Base-by-base conservation (phyloP, 306 rosid genomes). In the Rubus parviflorus region DNA sequence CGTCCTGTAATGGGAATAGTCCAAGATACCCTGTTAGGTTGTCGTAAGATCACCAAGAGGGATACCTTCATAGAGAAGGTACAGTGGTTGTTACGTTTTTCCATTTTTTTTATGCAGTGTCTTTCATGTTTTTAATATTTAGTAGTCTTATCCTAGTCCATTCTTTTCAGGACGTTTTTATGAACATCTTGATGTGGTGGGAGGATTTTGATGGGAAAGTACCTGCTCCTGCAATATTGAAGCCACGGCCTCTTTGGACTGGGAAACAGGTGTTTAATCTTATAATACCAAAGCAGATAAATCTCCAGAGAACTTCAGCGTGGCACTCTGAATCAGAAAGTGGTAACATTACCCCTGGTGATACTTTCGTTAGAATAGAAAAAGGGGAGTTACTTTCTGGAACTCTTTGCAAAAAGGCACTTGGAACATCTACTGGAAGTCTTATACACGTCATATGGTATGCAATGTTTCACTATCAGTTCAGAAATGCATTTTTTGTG, bases 101-200 rank as follows among this genome's bases (percentile, higher is more conserved):
- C 47, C 11, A 35, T 8, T 58, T 46, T 71, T 77, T 53, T 14
- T 12, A 77, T 53, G 3, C 48, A 66, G 42, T 14, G n/a, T 30
- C 41, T 65, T 14, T 72, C 13, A 43, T 62, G 7, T 85, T 51
- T 77, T 66, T 76, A 64, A 62, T 76, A 41, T 48, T 16, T 69
- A 42, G 64, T 78, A 79, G 66, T 71, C 79, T 89, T 52, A 86
- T 63, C 22, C 20, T 70, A 7, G 48, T 3, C 68, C 23, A 53
- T 73, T 49, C 66, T 75, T 80, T 84, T 70, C 88, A 95, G 99
- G 99, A 95, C 81, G 99, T 92, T 83, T 92, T 95, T 70, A 95
- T 95, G 99, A 95, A 95, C 85, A 95, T 89, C 75, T 85, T 95
- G 91, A 95, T 95, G 99, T 95, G 99, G 99, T 95, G 99, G 99